These are phyloP conservation scores for Rhizopus arrhizus DNA, from an alignment of 371 early-diverging fungal genomes.

Conservation along the genomic window DNA sequence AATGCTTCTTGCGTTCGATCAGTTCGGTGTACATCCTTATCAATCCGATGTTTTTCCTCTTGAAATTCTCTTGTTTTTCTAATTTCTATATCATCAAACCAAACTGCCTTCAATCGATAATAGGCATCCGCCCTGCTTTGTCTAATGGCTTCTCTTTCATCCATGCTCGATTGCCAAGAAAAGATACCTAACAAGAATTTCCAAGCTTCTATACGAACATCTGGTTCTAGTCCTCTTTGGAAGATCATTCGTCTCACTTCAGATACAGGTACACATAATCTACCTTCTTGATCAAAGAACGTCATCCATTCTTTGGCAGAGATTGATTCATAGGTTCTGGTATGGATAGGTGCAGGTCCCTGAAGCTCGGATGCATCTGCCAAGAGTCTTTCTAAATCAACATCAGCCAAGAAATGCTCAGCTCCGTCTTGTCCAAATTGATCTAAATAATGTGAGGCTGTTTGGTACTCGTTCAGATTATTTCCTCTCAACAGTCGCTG, in stretches of 20 bases:
- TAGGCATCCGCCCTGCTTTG: conserved; percentile 72
- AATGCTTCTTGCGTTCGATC: conserved; percentile 83
- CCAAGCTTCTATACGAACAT: conserved; percentile 88
- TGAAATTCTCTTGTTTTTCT: conserved; percentile 61
- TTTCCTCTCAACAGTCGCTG: conserved; percentile 26
- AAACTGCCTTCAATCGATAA: conserved; percentile 72
- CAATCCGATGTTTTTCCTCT: conserved; percentile 87
- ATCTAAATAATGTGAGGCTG: too few species aligned
- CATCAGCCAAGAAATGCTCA: conserved; percentile 20
- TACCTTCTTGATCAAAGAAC: conserved; percentile 69
- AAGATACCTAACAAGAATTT: conserved; percentile 85
- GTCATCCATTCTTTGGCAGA: conserved; percentile 78
- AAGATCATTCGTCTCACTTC: conserved; percentile 72
- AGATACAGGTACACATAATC: conserved; percentile 51
- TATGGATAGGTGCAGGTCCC: conserved; percentile 33
- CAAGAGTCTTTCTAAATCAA: conserved; percentile 28
- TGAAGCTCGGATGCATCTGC: conserved; percentile 36
- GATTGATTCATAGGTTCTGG: conserved; percentile 57
- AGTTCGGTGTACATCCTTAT: conserved; percentile 93
- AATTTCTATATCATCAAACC: conserved; percentile 72
- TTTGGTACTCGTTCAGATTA: too few species aligned
- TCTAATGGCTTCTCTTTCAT: conserved; percentile 69
- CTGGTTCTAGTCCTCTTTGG: conserved; percentile 81
- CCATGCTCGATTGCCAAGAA: conserved; percentile 82
- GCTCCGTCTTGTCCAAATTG: conserved; percentile 58